Percentiles rank a stretch among this genome's conserved stretches.
Evolutionary conservation across 208 protist genomes (phyloP).

Genomic region (Wallacemonas sp.): DNA sequence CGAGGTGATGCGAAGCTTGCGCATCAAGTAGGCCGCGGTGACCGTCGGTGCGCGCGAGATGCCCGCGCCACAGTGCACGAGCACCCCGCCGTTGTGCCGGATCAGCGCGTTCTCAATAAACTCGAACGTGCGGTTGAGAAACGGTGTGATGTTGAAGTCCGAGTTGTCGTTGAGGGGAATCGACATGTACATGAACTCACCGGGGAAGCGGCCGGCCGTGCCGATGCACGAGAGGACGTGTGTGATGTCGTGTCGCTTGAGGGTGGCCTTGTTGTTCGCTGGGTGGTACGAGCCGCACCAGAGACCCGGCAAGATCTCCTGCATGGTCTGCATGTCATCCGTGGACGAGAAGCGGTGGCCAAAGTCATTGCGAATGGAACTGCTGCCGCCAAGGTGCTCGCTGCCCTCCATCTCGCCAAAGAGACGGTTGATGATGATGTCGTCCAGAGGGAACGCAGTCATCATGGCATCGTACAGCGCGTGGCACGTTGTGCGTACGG

Average conservation of each 20-base stretch:
- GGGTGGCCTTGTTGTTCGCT: slow-evolving; percentile 37
- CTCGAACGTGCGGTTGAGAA: slow-evolving; percentile 61
- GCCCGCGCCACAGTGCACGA: slow-evolving; percentile 85
- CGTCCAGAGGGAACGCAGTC: slow-evolving; percentile 12
- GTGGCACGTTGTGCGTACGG: slow-evolving; percentile 19
- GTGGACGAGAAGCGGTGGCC: slow-evolving; percentile 13
- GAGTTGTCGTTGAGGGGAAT: slow-evolving; percentile 47
- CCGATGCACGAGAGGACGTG: slow-evolving; percentile 79
- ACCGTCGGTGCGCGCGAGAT: slow-evolving; percentile 83
- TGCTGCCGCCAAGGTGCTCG: slow-evolving; percentile 1
- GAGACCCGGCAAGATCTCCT: slow-evolving; percentile 76
- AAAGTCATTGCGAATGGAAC: slow-evolving; percentile 12
- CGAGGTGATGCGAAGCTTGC: slow-evolving; percentile 58
- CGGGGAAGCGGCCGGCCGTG: slow-evolving; percentile 51
- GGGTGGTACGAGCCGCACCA: slow-evolving; percentile 82
- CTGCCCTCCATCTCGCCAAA: slow-evolving; percentile 11
- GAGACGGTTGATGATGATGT: slow-evolving; percentile 13
- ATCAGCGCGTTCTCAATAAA: slow-evolving; percentile 77
- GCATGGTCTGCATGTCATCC: slow-evolving; percentile 48
- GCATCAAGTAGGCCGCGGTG: slow-evolving; percentile 74
- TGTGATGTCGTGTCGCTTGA: slow-evolving; percentile 54
- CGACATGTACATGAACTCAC: slow-evolving; percentile 55
- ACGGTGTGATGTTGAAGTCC: slow-evolving; percentile 45
- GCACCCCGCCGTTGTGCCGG: slow-evolving; percentile 42
- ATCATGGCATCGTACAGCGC: slow-evolving; percentile 27